Evolutionary conservation across 345 rosid species (phyloP).

Genomic region (Odontarrhena argentea): DNA sequence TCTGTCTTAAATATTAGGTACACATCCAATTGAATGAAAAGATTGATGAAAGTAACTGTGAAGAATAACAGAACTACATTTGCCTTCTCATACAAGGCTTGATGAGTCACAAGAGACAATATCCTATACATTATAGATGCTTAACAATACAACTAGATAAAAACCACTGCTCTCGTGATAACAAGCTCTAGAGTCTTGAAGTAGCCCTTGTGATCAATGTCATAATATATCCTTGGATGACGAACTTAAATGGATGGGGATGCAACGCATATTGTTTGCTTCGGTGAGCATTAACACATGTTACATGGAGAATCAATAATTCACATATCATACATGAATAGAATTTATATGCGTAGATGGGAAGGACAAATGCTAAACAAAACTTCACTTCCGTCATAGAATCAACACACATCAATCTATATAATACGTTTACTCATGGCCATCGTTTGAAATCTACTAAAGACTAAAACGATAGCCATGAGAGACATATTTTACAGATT

Average conservation of each 20-base stretch:
- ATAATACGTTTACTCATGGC: no score
- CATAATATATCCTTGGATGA: neutral
- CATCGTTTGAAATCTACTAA: no score
- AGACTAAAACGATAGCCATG: no score
- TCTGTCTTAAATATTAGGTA: no score
- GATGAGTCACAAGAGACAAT: neutral
- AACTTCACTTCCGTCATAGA: neutral
- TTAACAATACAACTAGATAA: neutral
- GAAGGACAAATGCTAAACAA: neutral
- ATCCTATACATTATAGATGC: no score
- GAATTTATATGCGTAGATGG: neutral
- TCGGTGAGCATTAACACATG: neutral
- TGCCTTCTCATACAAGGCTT: neutral
- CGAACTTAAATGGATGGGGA: slow-evolving; percentile 19
- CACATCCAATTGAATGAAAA: no score
- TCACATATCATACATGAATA: slow-evolving; percentile 18
- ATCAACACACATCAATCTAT: no score
- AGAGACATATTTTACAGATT: no score
- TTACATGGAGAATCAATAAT: slow-evolving; percentile 15
- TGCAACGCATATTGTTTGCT: neutral
- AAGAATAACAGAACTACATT: neutral
- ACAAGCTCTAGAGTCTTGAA: neutral
- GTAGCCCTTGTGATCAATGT: slow-evolving; percentile 4
- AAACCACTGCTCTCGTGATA: neutral
- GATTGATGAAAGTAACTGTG: neutral